Conservation (phyloP, 768 basidiomycete species). For the Daedalea quercina region DNA sequence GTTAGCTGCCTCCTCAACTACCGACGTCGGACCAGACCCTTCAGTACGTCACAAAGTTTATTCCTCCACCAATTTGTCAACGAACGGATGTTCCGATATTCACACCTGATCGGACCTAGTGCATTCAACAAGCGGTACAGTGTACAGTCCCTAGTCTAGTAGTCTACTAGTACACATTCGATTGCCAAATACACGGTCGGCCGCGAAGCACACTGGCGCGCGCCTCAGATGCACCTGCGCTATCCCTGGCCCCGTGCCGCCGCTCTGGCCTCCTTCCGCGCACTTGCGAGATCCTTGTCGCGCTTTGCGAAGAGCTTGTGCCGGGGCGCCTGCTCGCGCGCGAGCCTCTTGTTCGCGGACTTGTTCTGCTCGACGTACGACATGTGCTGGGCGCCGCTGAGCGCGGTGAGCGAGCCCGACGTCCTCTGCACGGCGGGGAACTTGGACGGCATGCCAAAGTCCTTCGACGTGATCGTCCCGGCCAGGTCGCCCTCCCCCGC, state of each 20-base stretch:
- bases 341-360: slow-evolving; percentile 78
- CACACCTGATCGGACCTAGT: background rate
- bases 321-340: slow-evolving; percentile 44
- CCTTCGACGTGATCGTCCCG: slow-evolving; percentile 81
- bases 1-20: too few species aligned
- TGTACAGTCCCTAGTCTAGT: background rate
- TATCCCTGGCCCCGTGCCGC: slow-evolving; percentile 2
- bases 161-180: background rate
- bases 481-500: slow-evolving; percentile 81
- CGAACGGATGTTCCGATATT: background rate
- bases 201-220: background rate
- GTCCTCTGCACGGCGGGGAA: slow-evolving; percentile 70
- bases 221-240: background rate
- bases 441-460: slow-evolving; percentile 66
- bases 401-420: slow-evolving; percentile 72
- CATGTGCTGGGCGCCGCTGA: slow-evolving; percentile 90
- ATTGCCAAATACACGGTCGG: background rate
- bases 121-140: background rate
- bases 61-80: background rate
- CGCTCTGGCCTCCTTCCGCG: slow-evolving; percentile 36
- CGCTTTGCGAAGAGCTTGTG: slow-evolving; percentile 82
- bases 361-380: slow-evolving; percentile 91
- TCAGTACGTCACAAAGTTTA: background rate
- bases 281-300: slow-evolving; percentile 63
- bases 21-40: background rate